A percentile compares a stretch with the other conserved stretches of the same genome.
Evolutionary conservation across 2,329 filamentous ascomycete genomes (phyloP).

Genomic region (Arthroderma sp.): DNA sequence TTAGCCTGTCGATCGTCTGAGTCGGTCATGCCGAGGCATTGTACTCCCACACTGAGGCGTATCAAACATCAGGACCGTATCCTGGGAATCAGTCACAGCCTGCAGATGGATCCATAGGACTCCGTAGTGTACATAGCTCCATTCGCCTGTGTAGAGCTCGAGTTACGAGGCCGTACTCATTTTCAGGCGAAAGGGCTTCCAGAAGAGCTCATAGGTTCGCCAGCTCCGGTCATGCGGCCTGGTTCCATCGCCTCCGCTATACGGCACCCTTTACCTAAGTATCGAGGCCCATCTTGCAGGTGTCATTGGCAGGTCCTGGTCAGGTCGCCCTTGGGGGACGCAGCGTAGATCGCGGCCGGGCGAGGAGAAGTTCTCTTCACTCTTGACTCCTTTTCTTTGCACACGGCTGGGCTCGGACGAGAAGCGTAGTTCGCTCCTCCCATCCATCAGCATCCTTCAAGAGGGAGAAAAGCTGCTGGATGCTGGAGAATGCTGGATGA

Average conservation of each 20-base stretch:
- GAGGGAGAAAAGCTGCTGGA: too few relatives aligned
- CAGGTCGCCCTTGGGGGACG: neutral
- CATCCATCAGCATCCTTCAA: neutral
- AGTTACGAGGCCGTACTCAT: too few relatives aligned
- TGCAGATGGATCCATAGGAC: too few relatives aligned
- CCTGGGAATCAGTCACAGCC: neutral
- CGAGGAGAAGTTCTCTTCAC: neutral
- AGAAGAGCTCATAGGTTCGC: neutral
- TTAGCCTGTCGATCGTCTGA: constrained; percentile 1
- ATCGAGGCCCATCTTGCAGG: neutral
- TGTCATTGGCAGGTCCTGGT: neutral
- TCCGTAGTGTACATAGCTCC: too few relatives aligned
- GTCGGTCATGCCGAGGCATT: constrained; percentile 4
- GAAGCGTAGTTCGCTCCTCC: neutral
- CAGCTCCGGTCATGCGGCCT: neutral
- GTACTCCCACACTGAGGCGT: neutral
- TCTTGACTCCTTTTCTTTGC: too few relatives aligned
- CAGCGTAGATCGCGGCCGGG: neutral
- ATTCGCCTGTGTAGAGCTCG: neutral
- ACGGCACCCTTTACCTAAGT: neutral
- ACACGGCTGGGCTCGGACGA: neutral
- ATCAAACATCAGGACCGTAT: neutral
- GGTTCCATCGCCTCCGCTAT: neutral
- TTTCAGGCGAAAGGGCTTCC: neutral
- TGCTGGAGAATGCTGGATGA: neutral